Conservation (phyloP, 1,284 basidiomycete species). For the Gomphus bonarii region DNA sequence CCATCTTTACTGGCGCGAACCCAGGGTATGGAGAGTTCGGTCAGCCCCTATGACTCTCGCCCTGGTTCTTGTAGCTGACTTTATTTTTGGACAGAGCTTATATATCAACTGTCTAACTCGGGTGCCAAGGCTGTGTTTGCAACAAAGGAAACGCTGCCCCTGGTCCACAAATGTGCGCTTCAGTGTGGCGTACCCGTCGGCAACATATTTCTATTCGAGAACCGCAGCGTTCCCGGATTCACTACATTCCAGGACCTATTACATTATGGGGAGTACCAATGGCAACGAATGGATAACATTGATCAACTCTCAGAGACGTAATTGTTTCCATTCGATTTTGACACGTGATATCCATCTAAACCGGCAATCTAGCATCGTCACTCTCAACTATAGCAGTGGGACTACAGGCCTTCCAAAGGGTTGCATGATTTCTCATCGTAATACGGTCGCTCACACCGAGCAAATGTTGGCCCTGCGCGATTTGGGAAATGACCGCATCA, state of each 20-base stretch:
- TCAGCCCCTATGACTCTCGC: neutral
- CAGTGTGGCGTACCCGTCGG: conserved; percentile 9
- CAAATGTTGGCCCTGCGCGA: conserved; percentile 11
- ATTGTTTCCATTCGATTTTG: conserved; percentile 1
- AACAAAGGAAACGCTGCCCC: conserved; percentile 4
- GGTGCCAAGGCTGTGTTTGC: conserved; percentile 14
- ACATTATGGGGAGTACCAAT: conserved; percentile 12
- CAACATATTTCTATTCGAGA: conserved; percentile 11
- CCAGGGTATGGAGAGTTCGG: conserved; percentile 11
- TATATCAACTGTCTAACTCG: conserved; percentile 13
- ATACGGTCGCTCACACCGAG: conserved; percentile 15
- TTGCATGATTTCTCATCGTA: conserved; percentile 25
- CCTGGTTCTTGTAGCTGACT: neutral
- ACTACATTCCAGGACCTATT: conserved; percentile 11
- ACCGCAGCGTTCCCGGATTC: conserved; percentile 5
- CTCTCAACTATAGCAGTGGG: conserved; percentile 28
- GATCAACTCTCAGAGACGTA: conserved; percentile 7
- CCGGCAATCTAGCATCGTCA: conserved; percentile 8
- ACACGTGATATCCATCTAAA: neutral
- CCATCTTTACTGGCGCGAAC: conserved; percentile 13
- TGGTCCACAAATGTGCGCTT: conserved; percentile 7
- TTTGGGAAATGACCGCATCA: conserved; percentile 3
- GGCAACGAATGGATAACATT: conserved; percentile 10
- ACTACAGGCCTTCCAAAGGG: conserved; percentile 19
- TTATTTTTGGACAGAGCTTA: conserved; percentile 8